Evolutionary conservation across 1,284 basidiomycete species (phyloP), one percentile per base, ranked within the genome.

Genomic region (Trametes versicolor): DNA sequence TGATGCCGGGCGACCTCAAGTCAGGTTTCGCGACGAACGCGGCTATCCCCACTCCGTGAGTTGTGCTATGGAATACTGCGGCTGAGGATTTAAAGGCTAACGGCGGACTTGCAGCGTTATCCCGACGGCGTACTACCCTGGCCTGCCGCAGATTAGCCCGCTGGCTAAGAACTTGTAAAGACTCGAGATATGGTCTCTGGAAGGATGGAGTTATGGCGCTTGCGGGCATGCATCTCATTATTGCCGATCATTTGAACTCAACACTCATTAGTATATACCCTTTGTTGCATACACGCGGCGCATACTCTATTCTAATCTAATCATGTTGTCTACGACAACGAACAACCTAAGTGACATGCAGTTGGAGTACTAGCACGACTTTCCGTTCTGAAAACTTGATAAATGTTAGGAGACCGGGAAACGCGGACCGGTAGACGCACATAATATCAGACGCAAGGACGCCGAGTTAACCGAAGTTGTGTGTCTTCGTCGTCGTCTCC

Each of bases 41-140:
- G 27, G 66, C 74, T 0, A 78, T 78, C 52, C 76, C 76, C 0
- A 74, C 73, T 25, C 76, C 76, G 75, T 77, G 56, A 71, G 75
- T 74, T 4, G 5, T 10, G 29, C 49, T 34, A 7, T 47, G 41
- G 19, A 17, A 29, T 45, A 41, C n/a, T 37, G 15, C 1, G 7
- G 47, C n/a, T 37, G 15, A 4, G 7, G 15, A 32, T 25, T 25
- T 51, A 5, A 17, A 32, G 4, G 21, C 32, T 21, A 17, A 52
- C 9, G 8, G 15, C 1, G 27, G 4, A 9, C 15, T 15, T 62
- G n/a, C 34, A 76, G 76, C 27, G 75, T 76, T 1, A 79, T 79
- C 58, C 74, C 76, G 29, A 73, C 73, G 0, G 70, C 72, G 10
- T 78, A 68, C 72, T 78, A 67, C 70, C 76, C 77, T 32, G 74